Conservation (phyloP, 1,284 basidiomycete genomes). For the Pseudozyma hubeiensis region DNA sequence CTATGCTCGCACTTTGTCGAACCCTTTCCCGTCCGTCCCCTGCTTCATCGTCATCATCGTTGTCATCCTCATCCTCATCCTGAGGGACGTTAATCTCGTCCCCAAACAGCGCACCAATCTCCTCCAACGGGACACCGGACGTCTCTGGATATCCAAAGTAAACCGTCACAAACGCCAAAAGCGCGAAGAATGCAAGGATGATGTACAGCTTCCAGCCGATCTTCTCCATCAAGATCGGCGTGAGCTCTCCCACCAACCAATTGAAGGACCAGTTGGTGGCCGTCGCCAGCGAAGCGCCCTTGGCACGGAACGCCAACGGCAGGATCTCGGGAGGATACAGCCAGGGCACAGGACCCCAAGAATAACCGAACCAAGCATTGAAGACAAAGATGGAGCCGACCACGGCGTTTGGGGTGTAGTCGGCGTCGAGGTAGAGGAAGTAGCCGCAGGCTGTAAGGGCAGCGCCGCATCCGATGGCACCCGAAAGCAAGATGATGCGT, state of each 20-base stretch:
- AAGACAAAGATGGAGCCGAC: conserved; percentile 89
- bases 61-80: conserved; percentile 43
- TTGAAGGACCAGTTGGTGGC: conserved; percentile 73
- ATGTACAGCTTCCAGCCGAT: conserved; percentile 94
- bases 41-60: conserved; percentile 35
- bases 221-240: conserved; percentile 86
- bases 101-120: conserved; percentile 71
- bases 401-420: conserved; percentile 80
- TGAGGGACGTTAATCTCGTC: conserved; percentile 65
- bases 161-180: conserved; percentile 78
- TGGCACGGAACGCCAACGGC: conserved; percentile 72
- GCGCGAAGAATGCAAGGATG: conserved; percentile 96
- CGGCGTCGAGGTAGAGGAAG: conserved; percentile 89
- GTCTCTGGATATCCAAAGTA: conserved; percentile 77
- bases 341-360: conserved; percentile 82
- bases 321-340: conserved; percentile 81
- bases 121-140: conserved; percentile 72
- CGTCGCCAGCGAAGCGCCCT: conserved; percentile 76
- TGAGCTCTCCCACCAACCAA: conserved; percentile 87
- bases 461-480: conserved; percentile 81
- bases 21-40: conserved; percentile 19
- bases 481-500: conserved; percentile 87
- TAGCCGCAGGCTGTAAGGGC: conserved; percentile 83
- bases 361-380: conserved; percentile 87
- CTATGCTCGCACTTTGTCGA: conserved; percentile 23